Evolutionary conservation across 495 filamentous ascomycete genomes (phyloP), one percentile per base, ranked within the genome.

Genomic region (Hypoxylon fragiforme): DNA sequence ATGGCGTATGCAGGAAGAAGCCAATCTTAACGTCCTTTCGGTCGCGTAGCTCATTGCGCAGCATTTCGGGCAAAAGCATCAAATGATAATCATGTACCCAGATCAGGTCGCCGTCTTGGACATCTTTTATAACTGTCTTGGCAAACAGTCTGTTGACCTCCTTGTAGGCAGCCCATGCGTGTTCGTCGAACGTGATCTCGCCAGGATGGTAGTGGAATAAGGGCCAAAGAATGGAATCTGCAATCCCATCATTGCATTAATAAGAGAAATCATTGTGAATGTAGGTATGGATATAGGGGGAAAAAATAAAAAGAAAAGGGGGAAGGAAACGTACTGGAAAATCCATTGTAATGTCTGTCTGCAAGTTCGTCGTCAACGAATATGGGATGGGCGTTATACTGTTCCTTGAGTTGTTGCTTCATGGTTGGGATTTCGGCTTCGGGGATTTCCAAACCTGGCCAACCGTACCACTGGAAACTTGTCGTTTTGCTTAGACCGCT

Each of bases 41-140:
- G 30, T 83, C 71, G 16, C 82, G 79, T 44, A 83, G 69, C 58
- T 90, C 87, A 43, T 94, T 83, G 46, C 92, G 85, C 44, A 97
- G 75, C 82, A 96, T 87, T 49, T 82, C 76, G 0, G 92, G 92
- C 14, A 97, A 74, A 1, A 97, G 81, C 88, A 97, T 92, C 42
- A 96, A 75, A 71, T 97, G 92, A 68, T 96, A 97, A 68, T 97
- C 92, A 67, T 97, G 92, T 0, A 97, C 85, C 92, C 92, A 97
- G 63, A 97, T 85, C 35, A 96, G 67, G 58, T 92, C 88, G 31
- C 89, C 90, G 44, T 87, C 83, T 55, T 86, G 76, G 0, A 91
- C 86, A 53, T 87, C 80, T 41, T 84, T 79, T 6, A 84, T 78
- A 46, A 97, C 80, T 0, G 81, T 77, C 69, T 89, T 86, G 15